Conservation (phyloP, 2,329 filamentous ascomycete genomes). For the Eurotiales sp. region DNA sequence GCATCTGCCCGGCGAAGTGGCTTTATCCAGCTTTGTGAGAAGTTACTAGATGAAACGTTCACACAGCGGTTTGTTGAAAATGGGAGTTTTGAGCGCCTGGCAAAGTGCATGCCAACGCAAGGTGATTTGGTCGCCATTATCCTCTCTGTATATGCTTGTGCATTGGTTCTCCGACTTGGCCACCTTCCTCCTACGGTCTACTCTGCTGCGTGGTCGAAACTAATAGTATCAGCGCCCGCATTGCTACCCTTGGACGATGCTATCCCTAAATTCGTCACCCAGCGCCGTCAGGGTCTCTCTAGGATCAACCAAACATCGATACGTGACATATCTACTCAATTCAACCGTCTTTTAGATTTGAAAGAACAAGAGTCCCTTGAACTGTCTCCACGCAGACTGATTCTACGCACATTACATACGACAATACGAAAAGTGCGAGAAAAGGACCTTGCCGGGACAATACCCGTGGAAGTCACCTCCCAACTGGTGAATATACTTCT, state of each 20-base stretch:
- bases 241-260: slow-evolving; percentile 29
- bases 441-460: slow-evolving; percentile 24
- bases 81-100: slow-evolving; percentile 65
- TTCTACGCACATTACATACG: slow-evolving; percentile 30
- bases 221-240: slow-evolving; percentile 25
- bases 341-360: slow-evolving; percentile 24
- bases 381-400: slow-evolving; percentile 31
- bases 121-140: slow-evolving; percentile 46
- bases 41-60: slow-evolving; percentile 44
- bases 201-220: slow-evolving; percentile 27
- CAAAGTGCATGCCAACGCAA: slow-evolving; percentile 58
- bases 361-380: slow-evolving; percentile 17
- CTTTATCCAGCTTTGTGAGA: slow-evolving; percentile 54
- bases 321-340: slow-evolving; percentile 23
- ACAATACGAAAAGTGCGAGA: slow-evolving; percentile 30
- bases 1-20: slow-evolving; percentile 49
- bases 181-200: slow-evolving; percentile 27
- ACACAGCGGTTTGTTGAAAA: slow-evolving; percentile 64
- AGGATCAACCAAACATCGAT: slow-evolving; percentile 29
- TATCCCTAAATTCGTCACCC: slow-evolving; percentile 23
- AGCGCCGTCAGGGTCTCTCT: slow-evolving; percentile 24
- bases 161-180: slow-evolving; percentile 26
- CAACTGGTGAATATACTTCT: slow-evolving; percentile 29
- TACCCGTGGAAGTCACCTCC: slow-evolving; percentile 26
- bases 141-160: slow-evolving; percentile 31